Evolutionary conservation across 768 basidiomycete species (phyloP), one percentile per base, ranked within the genome.

Genomic region (Macrocybe gigantea): DNA sequence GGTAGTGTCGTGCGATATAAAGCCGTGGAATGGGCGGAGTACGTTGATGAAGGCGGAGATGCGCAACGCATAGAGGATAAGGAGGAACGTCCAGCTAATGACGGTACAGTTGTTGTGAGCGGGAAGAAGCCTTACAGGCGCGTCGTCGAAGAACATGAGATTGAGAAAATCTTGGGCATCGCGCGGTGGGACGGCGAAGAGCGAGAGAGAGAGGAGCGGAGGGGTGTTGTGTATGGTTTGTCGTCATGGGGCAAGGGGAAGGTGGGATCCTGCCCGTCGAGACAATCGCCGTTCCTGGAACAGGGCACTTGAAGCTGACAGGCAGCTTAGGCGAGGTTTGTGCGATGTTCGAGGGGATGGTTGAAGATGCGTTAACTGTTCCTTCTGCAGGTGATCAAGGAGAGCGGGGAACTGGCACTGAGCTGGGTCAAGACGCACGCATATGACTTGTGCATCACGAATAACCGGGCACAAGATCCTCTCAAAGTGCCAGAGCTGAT

Each of bases 401-500:
- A 97, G 70, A 91, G 88, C 51, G 92, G 84, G 6, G 88, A 91
- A 60, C 71, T 97, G 39, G 91, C 91, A 1, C 67, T 96, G 56
- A 93, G 88, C 60, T 96, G 93, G 92, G 90, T 95, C 12, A 91
- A 89, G 70, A 79, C 79, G 12, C 80, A 92, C 56, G 84, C 89
- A 6, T 91, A 86, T 63, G 84, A 86, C 38, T 63, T 92, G 51
- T 79, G 85, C 37, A 80, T 92, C 60, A 91, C 89, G 7, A 78
- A 79, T 48, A 70, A 76, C 32, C 77, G 80, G 41, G 68, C 77
- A 33, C 79, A 86, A 33, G 88, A 92, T 57, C 85, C 88, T 11
- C 68, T 95, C 53, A 85, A 86, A 57, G 72, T 81, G 6, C 83
- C 82, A 0, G 77, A 86, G 44, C 65, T 72, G 14, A 78, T 93